These are phyloP conservation scores for Fusarium napiforme DNA, from an alignment of 2,329 filamentous ascomycete genomes.

Conservation along the genomic window DNA sequence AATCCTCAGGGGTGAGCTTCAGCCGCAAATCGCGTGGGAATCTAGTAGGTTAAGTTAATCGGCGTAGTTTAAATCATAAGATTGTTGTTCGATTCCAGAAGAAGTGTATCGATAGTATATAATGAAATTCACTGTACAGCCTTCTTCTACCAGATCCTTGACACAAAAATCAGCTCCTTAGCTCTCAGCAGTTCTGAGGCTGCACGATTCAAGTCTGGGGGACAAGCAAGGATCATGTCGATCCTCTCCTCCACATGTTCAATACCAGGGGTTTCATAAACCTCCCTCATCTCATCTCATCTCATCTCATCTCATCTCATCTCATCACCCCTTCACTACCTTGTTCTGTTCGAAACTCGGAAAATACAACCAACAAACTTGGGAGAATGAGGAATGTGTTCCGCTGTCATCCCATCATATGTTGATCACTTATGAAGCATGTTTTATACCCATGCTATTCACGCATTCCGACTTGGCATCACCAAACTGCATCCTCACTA, in stretches of 20 bases:
- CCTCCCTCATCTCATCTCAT: not conserved
- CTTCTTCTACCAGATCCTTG: not conserved
- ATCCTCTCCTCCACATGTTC: constrained; percentile 29
- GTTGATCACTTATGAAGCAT: not conserved
- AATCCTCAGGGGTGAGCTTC: constrained; percentile 21
- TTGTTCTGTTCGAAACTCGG: not conserved
- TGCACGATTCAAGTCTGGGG: not conserved
- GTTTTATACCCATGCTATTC: not conserved
- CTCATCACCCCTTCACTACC: not conserved
- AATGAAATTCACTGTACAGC: not conserved
- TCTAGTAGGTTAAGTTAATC: not conserved
- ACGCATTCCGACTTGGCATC: not conserved
- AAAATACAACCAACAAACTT: not conserved
- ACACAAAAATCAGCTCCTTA: not conserved
- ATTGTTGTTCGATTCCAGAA: not conserved
- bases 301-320: constrained; percentile 11
- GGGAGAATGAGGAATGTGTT: constrained; percentile 10
- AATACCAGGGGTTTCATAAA: constrained; percentile 21
- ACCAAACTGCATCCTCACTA: not conserved
- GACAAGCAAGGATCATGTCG: constrained; percentile 37
- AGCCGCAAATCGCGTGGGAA: constrained; percentile 21
- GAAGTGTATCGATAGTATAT: no score
- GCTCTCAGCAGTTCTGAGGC: not conserved
- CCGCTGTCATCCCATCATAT: constrained; percentile 39
- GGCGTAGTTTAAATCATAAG: not conserved